These are phyloP conservation scores for Musa balbisiana DNA, from an alignment of 202 grass and related monocot species.

Conservation along the genomic window DNA sequence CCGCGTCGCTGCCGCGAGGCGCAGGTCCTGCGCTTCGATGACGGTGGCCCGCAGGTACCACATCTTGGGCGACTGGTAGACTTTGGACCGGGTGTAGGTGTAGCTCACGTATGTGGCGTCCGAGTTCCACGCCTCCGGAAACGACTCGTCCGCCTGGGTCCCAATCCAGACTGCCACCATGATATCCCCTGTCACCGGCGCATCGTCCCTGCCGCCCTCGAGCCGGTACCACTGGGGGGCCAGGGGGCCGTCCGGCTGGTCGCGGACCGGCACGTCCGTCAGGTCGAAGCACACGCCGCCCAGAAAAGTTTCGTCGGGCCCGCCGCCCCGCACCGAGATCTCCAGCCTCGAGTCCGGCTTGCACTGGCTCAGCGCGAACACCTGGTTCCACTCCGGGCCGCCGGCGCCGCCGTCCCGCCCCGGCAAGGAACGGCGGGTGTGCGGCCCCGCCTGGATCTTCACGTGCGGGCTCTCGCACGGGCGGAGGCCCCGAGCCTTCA, in stretches of 20 bases:
- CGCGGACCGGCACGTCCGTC: slow-evolving; percentile 71
- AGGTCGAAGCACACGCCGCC: slow-evolving; percentile 97
- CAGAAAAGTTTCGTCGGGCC: slow-evolving; percentile 42
- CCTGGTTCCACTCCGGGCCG: slow-evolving; percentile 74
- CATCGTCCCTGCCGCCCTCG: slow-evolving; percentile 46
- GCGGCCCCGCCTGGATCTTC: slow-evolving; percentile 45
- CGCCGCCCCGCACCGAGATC: slow-evolving; percentile 73
- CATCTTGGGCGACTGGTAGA: slow-evolving; percentile 93
- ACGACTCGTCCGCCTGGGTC: slow-evolving; percentile 89
- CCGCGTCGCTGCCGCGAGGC: slow-evolving; percentile 42
- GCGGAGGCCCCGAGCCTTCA: slow-evolving; percentile 59
- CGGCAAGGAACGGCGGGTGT: neutral
- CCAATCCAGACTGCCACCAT: slow-evolving; percentile 97
- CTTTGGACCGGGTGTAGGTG: slow-evolving; percentile 88
- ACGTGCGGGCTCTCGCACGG: slow-evolving; percentile 66
- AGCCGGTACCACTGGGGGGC: slow-evolving; percentile 95
- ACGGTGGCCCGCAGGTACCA: slow-evolving; percentile 72
- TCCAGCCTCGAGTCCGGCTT: slow-evolving; percentile 63
- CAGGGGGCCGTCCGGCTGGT: slow-evolving; percentile 68
- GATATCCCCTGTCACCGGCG: slow-evolving; percentile 56
- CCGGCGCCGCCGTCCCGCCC: slow-evolving; percentile 41
- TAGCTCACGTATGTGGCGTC: slow-evolving; percentile 68
- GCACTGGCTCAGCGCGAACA: slow-evolving; percentile 61
- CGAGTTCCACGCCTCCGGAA: slow-evolving; percentile 71
- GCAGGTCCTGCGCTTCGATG: slow-evolving; percentile 87